Base-by-base conservation (phyloP, 371 early-diverging fungal species). In the Rhizopus sp. region DNA sequence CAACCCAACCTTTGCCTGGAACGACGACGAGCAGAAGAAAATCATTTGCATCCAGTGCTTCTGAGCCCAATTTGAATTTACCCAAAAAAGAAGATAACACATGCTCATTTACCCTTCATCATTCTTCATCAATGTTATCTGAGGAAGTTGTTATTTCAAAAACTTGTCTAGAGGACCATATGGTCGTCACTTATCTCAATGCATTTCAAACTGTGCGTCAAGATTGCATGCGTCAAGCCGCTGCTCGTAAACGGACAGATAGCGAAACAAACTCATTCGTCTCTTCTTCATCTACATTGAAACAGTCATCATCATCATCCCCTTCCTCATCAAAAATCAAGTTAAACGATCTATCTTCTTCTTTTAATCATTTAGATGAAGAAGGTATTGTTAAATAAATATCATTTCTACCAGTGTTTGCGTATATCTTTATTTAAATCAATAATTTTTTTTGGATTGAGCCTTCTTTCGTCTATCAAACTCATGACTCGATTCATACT, bases 401-500 rank as follows among this genome's bases (percentile, higher is more conserved):
- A 23, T 23, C 23, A 23, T 23, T 23, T 23, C 23, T 23, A 44
- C 17, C 34, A 35, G 46, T n/a, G 55, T 33, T 46, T 44, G 46
- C 13, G 44, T 35, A 12, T n/a, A 41, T 41, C 10, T 41, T n/a
- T n/a, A 13, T 41, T 41, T 23, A 30, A 30, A 23, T 31, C 15
- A 40, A 39, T 7, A 4, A 5, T 35, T 38, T 9, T 10, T 13
- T 0, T 7, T 40, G 17, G 13, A 16, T 32, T 46, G 46, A 5
- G 46, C 46, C 29, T 46, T 46, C 47, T 65, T 69, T 51, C 69
- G 53, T 48, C 69, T 48, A 46, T 69, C 66, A 49, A 62, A 69
- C 62, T 87, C 87, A 62, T 87, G 87, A 31, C 81, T 80, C 6
- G 83, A 70, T 53, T 85, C 85, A 47, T 84, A 87, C 52, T 72